A percentile compares a stretch with the other conserved stretches of the same genome.
Evolutionary conservation across 2,329 filamentous ascomycete genomes (phyloP).

Genomic region (Scleromitrula shiraiana): DNA sequence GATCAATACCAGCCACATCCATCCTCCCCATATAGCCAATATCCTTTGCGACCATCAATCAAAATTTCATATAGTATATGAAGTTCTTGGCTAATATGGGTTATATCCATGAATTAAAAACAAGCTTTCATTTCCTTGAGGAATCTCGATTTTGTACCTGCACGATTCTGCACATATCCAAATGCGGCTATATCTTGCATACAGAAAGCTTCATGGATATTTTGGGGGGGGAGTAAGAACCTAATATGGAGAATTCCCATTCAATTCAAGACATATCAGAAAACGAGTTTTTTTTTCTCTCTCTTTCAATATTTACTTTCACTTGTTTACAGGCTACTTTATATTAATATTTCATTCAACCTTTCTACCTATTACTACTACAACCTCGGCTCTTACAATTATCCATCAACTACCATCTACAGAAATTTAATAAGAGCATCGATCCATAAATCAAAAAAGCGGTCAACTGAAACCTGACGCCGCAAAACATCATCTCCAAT

Average conservation of each 20-base stretch:
- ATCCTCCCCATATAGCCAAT: background rate
- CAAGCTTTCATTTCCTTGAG: background rate
- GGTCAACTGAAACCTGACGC: too few relatives aligned
- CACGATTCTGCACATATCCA: constrained; percentile 5
- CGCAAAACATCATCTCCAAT: background rate
- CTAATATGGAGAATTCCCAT: background rate
- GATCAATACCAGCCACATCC: background rate
- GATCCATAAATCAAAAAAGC: too few relatives aligned
- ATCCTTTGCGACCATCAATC: background rate
- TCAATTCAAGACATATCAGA: background rate
- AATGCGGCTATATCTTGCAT: constrained; percentile 7
- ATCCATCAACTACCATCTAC: too few relatives aligned
- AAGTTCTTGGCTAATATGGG: background rate
- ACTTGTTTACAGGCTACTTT: too few relatives aligned
- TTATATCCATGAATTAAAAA: background rate
- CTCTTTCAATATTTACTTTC: too few relatives aligned
- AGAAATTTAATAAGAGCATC: too few relatives aligned
- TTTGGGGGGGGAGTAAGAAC: too few relatives aligned
- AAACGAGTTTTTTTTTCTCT: too few relatives aligned
- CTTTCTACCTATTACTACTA: too few relatives aligned
- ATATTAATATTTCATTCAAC: too few relatives aligned
- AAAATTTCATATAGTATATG: background rate
- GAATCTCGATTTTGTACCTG: constrained; percentile 5
- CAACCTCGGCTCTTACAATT: too few relatives aligned
- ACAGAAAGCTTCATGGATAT: background rate